A percentile compares a stretch with the other conserved stretches of the same genome.
Conservation (phyloP, 495 filamentous ascomycete genomes). For the Delitschia confertaspora region DNA sequence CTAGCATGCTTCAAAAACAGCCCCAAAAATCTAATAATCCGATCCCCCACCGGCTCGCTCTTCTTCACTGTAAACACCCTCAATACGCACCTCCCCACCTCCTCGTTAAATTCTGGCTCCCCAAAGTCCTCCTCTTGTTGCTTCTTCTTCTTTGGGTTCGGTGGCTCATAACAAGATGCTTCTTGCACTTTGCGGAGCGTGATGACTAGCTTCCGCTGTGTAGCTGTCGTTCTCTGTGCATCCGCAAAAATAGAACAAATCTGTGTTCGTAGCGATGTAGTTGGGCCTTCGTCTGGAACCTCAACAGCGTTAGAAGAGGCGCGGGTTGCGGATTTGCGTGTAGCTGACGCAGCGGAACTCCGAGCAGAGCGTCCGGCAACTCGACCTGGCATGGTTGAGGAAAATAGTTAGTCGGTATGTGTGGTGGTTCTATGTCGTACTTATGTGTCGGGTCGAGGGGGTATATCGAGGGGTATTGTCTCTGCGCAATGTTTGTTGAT, state of each 20-base stretch:
- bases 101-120: slow-evolving; percentile 78
- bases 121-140: slow-evolving; percentile 45
- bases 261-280: slow-evolving; percentile 62
- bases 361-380: slow-evolving; percentile 28
- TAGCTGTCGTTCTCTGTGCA: slow-evolving; percentile 77
- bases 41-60: slow-evolving; percentile 80
- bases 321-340: slow-evolving; percentile 43
- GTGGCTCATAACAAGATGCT: slow-evolving; percentile 70
- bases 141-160: slow-evolving; percentile 40
- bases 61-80: slow-evolving; percentile 83
- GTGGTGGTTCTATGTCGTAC: no score
- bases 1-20: slow-evolving; percentile 72
- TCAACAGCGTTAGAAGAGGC: slow-evolving; percentile 56
- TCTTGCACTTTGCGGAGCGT: slow-evolving; percentile 79
- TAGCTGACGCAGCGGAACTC: slow-evolving; percentile 19
- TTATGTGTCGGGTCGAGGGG: slow-evolving; percentile 9
- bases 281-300: slow-evolving; percentile 63
- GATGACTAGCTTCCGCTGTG: slow-evolving; percentile 80
- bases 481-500: slow-evolving; percentile 2
- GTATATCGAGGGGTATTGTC: neutral
- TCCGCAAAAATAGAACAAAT: slow-evolving; percentile 75
- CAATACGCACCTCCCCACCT: slow-evolving; percentile 72
- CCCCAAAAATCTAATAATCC: slow-evolving; percentile 73
- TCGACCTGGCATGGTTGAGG: slow-evolving; percentile 37
- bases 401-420: no score